Evolutionary conservation across 768 basidiomycete species (phyloP), one percentile per base, ranked within the genome.

Genomic region (Fomitopsis serialis): DNA sequence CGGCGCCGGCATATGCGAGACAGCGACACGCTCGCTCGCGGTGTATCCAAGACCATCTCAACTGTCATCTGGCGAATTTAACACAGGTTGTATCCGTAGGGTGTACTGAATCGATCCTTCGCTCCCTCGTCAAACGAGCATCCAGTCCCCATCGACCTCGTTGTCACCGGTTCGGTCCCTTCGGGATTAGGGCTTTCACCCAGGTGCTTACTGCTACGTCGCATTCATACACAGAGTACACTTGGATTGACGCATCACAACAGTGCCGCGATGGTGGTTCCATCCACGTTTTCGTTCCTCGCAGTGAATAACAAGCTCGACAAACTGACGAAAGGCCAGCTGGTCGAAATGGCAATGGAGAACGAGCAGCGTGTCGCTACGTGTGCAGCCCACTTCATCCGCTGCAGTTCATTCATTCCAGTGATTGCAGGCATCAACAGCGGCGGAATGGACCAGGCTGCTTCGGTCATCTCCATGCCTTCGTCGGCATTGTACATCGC

Each of bases 261-360:
- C n/a, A 92, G 89, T 58, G 89, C 91, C 0, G 93, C 93, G 0
- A 87, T 96, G 82, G 90, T 93, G 32, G 90, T 95, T 22, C 87
- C 89, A 0, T 89, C 88, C 37, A 87, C 91, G 0, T 72, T 95
- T 27, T 81, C 87, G 0, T 90, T 94, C 65, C 71, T 94, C 24
- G 84, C 84, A 5, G 81, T 85, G 42, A 92, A 94, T 55, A 80
- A 80, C 49, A 84, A 90, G 63, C 68, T 77, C 12, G 64, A 68
- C 12, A 56, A 60, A 25, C 54, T 89, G 45, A 82, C 74, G 40
- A 86, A 92, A 63, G 85, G 85, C 19, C 74, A 83, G 40, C 75
- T 96, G 0, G 89, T 93, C 12, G 73, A 80, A 59, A 82, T 96
- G 68, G 78, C 89, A 0, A 84, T 96, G 72, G 81, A 86, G 63